Evolutionary conservation across 345 rosid genomes (phyloP).

Genomic region (Arabis hirsuta): DNA sequence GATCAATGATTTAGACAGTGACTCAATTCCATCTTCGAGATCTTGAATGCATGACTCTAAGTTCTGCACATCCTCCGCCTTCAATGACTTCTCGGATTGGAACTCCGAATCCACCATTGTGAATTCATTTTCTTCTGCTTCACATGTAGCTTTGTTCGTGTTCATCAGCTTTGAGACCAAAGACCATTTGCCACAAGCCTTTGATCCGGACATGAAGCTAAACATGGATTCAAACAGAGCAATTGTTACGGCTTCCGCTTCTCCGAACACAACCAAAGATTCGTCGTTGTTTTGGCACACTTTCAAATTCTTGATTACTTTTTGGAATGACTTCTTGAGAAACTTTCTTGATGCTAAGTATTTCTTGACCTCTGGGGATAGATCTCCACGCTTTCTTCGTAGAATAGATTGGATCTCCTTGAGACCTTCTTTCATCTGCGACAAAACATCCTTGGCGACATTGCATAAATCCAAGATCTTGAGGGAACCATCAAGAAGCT

Average conservation of each 20-base stretch:
- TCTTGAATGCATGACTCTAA: constrained; percentile 53
- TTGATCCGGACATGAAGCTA: constrained; percentile 45
- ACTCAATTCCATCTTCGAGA: constrained; percentile 53
- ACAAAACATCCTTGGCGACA: constrained; percentile 44
- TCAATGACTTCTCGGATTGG: constrained; percentile 31
- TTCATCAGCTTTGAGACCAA: constrained; percentile 47
- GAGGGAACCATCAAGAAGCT: constrained; percentile 47
- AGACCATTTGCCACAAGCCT: constrained; percentile 42
- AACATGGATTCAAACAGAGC: constrained; percentile 45
- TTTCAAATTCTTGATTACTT: constrained; percentile 38
- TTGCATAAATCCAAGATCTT: constrained; percentile 44
- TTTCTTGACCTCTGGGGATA: constrained; percentile 41
- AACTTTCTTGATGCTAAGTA: constrained; percentile 51
- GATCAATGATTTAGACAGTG: constrained; percentile 47
- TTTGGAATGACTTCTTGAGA: constrained; percentile 35
- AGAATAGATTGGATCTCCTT: constrained; percentile 43
- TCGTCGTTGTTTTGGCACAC: constrained; percentile 17
- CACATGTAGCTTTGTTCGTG: constrained; percentile 34
- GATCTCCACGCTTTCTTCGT: constrained; percentile 42
- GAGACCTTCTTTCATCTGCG: constrained; percentile 38
- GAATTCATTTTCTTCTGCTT: constrained; percentile 49
- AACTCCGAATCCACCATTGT: constrained; percentile 42
- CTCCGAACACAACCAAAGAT: constrained; percentile 36
- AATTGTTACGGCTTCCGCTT: constrained; percentile 39
- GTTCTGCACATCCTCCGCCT: constrained; percentile 35